Evolutionary conservation across 2,329 filamentous ascomycete species (phyloP).

Genomic region (Hymenoscyphus infarciens): DNA sequence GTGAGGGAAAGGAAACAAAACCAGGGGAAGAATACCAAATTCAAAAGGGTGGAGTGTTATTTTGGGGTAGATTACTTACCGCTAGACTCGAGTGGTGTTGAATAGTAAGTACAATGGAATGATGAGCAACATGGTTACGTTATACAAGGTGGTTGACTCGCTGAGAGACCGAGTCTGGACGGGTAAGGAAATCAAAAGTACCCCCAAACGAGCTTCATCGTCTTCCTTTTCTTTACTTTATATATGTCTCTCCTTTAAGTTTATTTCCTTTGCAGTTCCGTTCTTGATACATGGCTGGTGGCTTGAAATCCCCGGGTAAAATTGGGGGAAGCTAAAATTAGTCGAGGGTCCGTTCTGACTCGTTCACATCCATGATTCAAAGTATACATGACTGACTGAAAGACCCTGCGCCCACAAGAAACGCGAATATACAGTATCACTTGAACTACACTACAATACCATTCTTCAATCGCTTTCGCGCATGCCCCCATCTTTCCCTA

Average conservation of each 20-base stretch:
- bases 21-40: neutral
- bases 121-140: slow-evolving; percentile 2
- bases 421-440: neutral
- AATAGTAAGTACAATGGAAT: slow-evolving; percentile 4
- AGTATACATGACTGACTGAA: slow-evolving; percentile 4
- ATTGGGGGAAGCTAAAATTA: neutral
- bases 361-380: neutral
- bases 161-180: neutral
- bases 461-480: neutral
- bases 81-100: neutral
- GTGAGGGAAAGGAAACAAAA: neutral
- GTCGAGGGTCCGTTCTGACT: neutral
- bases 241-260: too few species aligned
- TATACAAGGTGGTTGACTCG: too few species aligned
- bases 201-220: too few species aligned
- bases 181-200: too few species aligned
- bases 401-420: neutral
- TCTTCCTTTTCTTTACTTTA: too few species aligned
- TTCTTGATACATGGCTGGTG: neutral
- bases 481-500: neutral
- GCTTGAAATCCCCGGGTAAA: neutral
- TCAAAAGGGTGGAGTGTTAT: slow-evolving; percentile 1
- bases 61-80: slow-evolving; percentile 4
- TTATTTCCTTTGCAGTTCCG: too few species aligned
- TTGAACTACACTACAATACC: too few species aligned